Conservation (phyloP, 345 rosid species). For the Rhizophora mangle region DNA sequence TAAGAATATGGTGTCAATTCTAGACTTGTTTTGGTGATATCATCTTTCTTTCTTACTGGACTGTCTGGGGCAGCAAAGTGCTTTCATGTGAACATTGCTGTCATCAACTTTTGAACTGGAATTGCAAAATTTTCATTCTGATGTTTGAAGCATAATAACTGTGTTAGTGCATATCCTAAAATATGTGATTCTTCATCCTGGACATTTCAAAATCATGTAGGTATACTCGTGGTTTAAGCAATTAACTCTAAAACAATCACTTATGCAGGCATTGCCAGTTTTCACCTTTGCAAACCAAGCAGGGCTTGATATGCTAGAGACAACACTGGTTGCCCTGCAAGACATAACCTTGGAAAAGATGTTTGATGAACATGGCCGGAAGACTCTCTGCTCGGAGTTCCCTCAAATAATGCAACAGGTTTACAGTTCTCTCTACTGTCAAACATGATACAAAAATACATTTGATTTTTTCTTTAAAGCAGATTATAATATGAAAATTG, state of each 20-base stretch:
- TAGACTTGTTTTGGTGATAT: neutral
- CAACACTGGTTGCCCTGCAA: constrained; percentile 89
- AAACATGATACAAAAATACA: too few species aligned
- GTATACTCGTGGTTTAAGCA: neutral
- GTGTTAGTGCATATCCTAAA: too few species aligned
- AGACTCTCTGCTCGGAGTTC: constrained; percentile 87
- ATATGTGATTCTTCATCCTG: too few species aligned
- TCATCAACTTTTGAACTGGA: neutral
- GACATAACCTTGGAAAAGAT: constrained; percentile 92
- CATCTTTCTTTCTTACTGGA: neutral
- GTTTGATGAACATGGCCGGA: constrained; percentile 88
- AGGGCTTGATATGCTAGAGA: constrained; percentile 95
- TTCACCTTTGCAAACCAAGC: constrained; percentile 98
- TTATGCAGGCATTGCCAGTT: constrained; percentile 76
- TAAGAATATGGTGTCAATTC: neutral
- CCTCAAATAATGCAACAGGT: constrained; percentile 99
- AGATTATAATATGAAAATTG: too few species aligned
- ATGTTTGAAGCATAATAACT: neutral
- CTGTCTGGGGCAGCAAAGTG: neutral
- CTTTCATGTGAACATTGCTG: neutral
- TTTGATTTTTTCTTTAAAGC: too few species aligned
- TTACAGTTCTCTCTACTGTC: neutral
- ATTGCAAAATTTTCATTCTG: neutral
- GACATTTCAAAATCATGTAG: neutral
- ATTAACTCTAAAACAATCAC: constrained; percentile 9